These are phyloP conservation scores for Hemerocallis citrina DNA, from an alignment of 106 monocot genomes.

Conservation along the genomic window DNA sequence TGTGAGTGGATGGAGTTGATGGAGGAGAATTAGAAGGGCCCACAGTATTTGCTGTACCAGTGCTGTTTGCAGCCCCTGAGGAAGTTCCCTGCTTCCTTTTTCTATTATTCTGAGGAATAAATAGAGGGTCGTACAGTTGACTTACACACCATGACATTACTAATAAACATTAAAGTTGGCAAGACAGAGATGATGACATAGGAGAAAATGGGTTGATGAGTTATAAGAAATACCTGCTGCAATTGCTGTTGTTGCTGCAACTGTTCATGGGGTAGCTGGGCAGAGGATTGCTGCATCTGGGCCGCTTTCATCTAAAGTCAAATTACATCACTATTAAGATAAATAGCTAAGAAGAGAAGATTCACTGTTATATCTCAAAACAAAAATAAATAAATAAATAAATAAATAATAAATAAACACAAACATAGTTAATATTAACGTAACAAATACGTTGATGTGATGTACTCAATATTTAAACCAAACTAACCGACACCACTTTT, in stretches of 20 bases:
- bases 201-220: not conserved
- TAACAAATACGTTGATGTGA: too few species aligned
- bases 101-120: slow-evolving; percentile 43
- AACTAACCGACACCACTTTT: too few species aligned
- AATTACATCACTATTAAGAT: not conserved
- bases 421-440: too few species aligned
- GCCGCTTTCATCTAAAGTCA: slow-evolving; percentile 50
- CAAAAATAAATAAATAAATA: too few species aligned
- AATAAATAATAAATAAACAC: too few species aligned
- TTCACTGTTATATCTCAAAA: too few species aligned
- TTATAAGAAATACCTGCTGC: slow-evolving; percentile 45
- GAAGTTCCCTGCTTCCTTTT: slow-evolving; percentile 85
- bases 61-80: slow-evolving; percentile 94
- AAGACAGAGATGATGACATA: not conserved
- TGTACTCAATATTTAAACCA: too few species aligned
- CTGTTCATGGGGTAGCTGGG: slow-evolving; percentile 67
- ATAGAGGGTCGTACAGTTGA: too few species aligned
- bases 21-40: slow-evolving; percentile 87
- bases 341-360: not conserved
- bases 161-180: not conserved
- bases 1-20: slow-evolving; percentile 94
- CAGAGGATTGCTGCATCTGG: slow-evolving; percentile 74
- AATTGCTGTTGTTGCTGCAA: slow-evolving; percentile 71
- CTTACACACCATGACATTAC: too few species aligned
- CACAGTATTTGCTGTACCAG: slow-evolving; percentile 82